Percentiles rank a stretch among this genome's conserved stretches.
Conservation (phyloP, 768 basidiomycete species). For the Phylloporus scabripes region DNA sequence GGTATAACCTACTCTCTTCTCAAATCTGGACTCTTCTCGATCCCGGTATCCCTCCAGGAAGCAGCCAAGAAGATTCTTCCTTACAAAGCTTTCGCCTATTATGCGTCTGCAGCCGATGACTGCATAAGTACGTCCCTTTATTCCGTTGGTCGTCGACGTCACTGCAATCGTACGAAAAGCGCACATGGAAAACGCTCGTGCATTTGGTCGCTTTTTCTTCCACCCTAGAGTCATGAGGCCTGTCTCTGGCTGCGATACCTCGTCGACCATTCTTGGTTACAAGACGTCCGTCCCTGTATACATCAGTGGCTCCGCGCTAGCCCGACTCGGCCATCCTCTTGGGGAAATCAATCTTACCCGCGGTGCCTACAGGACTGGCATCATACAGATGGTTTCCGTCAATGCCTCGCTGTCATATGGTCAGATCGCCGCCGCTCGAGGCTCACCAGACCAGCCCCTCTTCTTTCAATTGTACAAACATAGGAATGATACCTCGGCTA, state of each 20-base stretch:
- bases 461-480: slow-evolving; percentile 91
- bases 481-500: slow-evolving; percentile 57
- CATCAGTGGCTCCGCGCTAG: slow-evolving; percentile 77
- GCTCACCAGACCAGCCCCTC: slow-evolving; percentile 51
- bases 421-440: slow-evolving; percentile 54
- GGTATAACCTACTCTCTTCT: slow-evolving; percentile 32
- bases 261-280: slow-evolving; percentile 69
- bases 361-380: slow-evolving; percentile 56
- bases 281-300: slow-evolving; percentile 73
- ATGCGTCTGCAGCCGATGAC: slow-evolving; percentile 83
- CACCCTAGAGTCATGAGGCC: slow-evolving; percentile 73
- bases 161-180: slow-evolving; percentile 35
- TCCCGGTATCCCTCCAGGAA: slow-evolving; percentile 35
- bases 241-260: slow-evolving; percentile 59
- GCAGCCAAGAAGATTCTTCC: slow-evolving; percentile 70
- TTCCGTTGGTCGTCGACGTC: slow-evolving; percentile 12
- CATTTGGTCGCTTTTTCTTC: slow-evolving; percentile 86
- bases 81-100: slow-evolving; percentile 75
- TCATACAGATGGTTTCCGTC: slow-evolving; percentile 83
- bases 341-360: slow-evolving; percentile 81
- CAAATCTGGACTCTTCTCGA: neutral
- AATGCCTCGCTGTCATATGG: slow-evolving; percentile 67
- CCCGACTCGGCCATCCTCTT: slow-evolving; percentile 83
- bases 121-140: slow-evolving; percentile 55
- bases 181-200: slow-evolving; percentile 62